Evolutionary conservation across 192 early-diverging fungal genomes (phyloP).

Genomic region (Mortierella alpina): DNA sequence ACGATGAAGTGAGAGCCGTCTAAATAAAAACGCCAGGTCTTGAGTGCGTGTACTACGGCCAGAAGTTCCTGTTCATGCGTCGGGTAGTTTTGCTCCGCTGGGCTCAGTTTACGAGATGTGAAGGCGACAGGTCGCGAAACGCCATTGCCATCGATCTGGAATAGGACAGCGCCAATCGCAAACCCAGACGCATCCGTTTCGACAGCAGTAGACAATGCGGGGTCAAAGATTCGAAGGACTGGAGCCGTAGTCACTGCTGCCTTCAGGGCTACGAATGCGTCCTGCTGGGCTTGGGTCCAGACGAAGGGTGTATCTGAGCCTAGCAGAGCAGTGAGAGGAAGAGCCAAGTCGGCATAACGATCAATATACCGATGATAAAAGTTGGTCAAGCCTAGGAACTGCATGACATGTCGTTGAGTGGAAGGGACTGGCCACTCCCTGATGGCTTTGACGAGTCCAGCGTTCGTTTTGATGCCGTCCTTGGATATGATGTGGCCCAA

Average conservation of each 20-base stretch:
- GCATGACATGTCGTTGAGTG: conserved; percentile 2
- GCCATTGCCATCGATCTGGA: too few species aligned
- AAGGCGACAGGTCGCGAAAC: too few species aligned
- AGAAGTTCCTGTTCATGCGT: conserved; percentile 49
- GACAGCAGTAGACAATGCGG: too few species aligned
- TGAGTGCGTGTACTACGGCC: conserved; percentile 49
- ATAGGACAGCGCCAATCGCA: too few species aligned
- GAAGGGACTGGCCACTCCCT: conserved; percentile 2
- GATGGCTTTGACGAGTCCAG: conserved; percentile 16
- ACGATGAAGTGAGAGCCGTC: conserved; percentile 33
- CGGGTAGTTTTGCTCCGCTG: too few species aligned
- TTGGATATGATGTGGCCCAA: conserved; percentile 27
- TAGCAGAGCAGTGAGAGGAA: conserved; percentile 8
- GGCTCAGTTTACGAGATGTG: too few species aligned
- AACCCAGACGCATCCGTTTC: too few species aligned
- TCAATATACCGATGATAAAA: conserved; percentile 7
- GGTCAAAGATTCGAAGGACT: too few species aligned
- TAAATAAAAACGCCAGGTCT: conserved; percentile 52
- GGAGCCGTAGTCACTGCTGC: too few species aligned
- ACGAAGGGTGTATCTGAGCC: not conserved
- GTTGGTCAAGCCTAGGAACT: conserved; percentile 43
- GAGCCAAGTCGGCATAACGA: conserved; percentile 2
- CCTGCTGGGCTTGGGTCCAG: conserved; percentile 2
- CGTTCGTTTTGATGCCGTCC: conserved; percentile 17
- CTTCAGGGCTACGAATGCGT: too few species aligned